Evolutionary conservation across 192 early-diverging fungal genomes (phyloP).

Genomic region (Rhizoclosmatium sp.): DNA sequence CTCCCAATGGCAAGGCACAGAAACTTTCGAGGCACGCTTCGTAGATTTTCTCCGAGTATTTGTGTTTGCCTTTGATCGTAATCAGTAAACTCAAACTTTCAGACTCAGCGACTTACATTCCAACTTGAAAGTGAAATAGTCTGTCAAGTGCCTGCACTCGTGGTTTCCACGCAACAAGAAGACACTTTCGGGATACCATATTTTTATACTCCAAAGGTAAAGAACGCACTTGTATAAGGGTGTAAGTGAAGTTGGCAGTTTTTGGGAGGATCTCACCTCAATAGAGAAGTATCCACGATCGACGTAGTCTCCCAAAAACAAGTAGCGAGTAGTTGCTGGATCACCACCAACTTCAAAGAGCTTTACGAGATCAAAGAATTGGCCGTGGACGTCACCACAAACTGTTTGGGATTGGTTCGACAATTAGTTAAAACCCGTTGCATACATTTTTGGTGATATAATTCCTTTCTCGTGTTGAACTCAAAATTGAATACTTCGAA

Average conservation of each 20-base stretch:
- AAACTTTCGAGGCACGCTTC: conserved; percentile 93
- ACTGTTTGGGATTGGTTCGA: conserved; percentile 56
- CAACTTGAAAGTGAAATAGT: conserved; percentile 97
- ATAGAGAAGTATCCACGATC: conserved; percentile 98
- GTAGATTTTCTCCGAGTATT: conserved; percentile 91
- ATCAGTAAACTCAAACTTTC: not conserved
- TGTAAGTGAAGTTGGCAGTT: too few species aligned
- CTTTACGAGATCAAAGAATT: conserved; percentile 97
- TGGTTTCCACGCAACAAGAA: conserved; percentile 96
- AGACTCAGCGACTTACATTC: conserved; percentile 73
- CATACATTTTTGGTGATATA: not conserved
- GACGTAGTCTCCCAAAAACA: conserved; percentile 97
- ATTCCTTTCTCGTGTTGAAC: not conserved
- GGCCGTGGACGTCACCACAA: conserved; percentile 97
- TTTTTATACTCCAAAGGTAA: conserved; percentile 91
- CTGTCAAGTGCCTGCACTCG: conserved; percentile 96
- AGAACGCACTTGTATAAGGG: conserved; percentile 75
- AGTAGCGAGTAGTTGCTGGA: conserved; percentile 89
- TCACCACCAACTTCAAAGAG: conserved; percentile 97
- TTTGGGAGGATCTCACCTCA: conserved; percentile 62
- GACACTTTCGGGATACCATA: conserved; percentile 86
- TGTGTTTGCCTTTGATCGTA: conserved; percentile 77
- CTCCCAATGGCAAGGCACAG: conserved; percentile 87
- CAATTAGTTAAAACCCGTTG: not conserved
- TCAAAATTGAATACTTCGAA: not conserved